Base-by-base conservation (phyloP, 345 rosid genomes). In the Punica granatum region DNA sequence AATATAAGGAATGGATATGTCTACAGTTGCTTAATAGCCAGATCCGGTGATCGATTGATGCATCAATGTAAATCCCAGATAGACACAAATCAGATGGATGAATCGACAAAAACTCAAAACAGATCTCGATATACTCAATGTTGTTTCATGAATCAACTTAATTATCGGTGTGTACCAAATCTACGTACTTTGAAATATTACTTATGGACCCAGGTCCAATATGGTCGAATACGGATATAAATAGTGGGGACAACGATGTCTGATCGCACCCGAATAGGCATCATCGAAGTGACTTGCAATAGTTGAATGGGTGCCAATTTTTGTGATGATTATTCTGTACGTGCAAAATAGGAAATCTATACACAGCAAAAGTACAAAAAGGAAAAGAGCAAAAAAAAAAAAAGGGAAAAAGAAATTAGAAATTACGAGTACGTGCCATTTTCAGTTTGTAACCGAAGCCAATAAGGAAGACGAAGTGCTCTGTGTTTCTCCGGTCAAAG, bases 1-100 rank as follows among this genome's bases (percentile, higher is more conserved):
- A 71, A 69, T 88, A 60, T 79, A 83, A 70, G 69, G 69, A 16
- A 32, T 28, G 37, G 42, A 28, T n/a, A 23, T 23, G n/a, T 4
- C 4, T 18, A 46, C 53, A 46, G 23, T 46, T 44, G n/a, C 18
- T 46, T 19, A 9, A 15, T 4, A 46, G n/a, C 53, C 15, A 7
- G 53, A 46, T 4, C 6, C 3, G 1, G 53, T 6, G 23, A 7
- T 46, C 53, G 23, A 46, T 46, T 1, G 1, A 18, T 18, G n/a
- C 53, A 44, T 16, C 23, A 2, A 46, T 46, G 53, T 46, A 15
- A 46, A 46, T 46, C 4, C 6, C n/a, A 19, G 53, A 46, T 23
- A 23, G 10, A 51, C 28, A 23, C 12, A n/a, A 21, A 4, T 23
- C 23, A 8, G 64, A 31, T 60, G 64, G 35, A 14, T 26, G 23